Evolutionary conservation across 805 yeast species (phyloP).

Genomic region (Phaffomyces opuntiae): DNA sequence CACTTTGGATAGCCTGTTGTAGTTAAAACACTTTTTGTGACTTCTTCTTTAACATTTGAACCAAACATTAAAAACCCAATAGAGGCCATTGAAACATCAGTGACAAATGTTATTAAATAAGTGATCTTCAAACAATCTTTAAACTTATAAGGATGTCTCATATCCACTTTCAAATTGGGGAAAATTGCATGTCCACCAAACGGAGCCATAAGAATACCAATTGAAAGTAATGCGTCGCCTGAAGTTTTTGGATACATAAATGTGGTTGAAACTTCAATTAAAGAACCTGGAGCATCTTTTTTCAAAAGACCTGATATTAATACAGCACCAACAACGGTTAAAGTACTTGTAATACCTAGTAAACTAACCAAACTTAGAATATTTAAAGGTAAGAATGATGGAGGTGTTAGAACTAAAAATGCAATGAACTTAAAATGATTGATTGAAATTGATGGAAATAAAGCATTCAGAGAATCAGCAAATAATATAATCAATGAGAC

Average conservation of each 20-base stretch:
- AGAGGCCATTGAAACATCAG: slow-evolving; percentile 59
- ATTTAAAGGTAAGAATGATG: slow-evolving; percentile 72
- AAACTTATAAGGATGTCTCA: slow-evolving; percentile 59
- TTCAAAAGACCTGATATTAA: slow-evolving; percentile 59
- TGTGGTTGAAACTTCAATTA: slow-evolving; percentile 56
- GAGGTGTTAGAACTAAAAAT: slow-evolving; percentile 69
- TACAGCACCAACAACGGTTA: slow-evolving; percentile 53
- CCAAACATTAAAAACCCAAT: slow-evolving; percentile 83
- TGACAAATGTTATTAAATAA: slow-evolving; percentile 49
- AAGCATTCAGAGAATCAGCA: slow-evolving; percentile 76
- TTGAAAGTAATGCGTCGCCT: slow-evolving; percentile 46
- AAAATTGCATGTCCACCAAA: slow-evolving; percentile 84
- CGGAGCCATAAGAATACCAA: slow-evolving; percentile 70
- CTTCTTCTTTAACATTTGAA: slow-evolving; percentile 54
- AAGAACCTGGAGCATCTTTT: slow-evolving; percentile 63
- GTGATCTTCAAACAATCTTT: slow-evolving; percentile 47
- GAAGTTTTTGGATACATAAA: slow-evolving; percentile 54
- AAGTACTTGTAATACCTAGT: slow-evolving; percentile 65
- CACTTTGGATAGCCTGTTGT: slow-evolving; percentile 63
- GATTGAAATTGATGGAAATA: slow-evolving; percentile 47
- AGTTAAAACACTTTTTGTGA: slow-evolving; percentile 65
- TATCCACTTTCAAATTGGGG: slow-evolving; percentile 66
- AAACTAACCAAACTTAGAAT: slow-evolving; percentile 62
- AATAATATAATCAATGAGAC: slow-evolving; percentile 75
- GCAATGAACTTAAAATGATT: slow-evolving; percentile 59